Evolutionary conservation across 331 rosid species (phyloP).

Genomic region (Ulmus americana): DNA sequence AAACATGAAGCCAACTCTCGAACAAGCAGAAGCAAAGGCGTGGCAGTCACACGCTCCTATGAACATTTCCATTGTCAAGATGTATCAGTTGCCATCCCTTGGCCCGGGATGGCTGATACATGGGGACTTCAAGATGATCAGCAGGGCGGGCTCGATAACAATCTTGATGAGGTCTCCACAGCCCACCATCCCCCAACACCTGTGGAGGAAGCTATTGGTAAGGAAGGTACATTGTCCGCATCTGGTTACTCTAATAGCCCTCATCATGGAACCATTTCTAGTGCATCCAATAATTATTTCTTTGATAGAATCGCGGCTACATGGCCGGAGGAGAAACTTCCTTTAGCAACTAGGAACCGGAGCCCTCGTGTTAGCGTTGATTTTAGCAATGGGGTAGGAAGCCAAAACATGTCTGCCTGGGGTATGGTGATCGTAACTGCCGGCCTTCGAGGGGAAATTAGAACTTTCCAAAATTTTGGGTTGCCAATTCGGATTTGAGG

Average conservation of each 20-base stretch:
- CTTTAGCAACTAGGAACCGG: slow-evolving; percentile 47
- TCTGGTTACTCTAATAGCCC: slow-evolving; percentile 60
- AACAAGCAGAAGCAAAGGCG: slow-evolving; percentile 75
- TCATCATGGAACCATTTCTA: slow-evolving; percentile 70
- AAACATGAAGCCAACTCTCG: slow-evolving; percentile 87
- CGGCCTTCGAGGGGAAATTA: slow-evolving; percentile 80
- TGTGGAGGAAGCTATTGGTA: slow-evolving; percentile 53
- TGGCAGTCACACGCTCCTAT: slow-evolving; percentile 53
- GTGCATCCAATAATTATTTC: slow-evolving; percentile 78
- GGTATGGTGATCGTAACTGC: slow-evolving; percentile 96
- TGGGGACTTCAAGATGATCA: slow-evolving; percentile 60
- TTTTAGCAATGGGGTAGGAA: slow-evolving; percentile 39
- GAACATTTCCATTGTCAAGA: slow-evolving; percentile 94
- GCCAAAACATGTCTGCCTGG: slow-evolving; percentile 73
- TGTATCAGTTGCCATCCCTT: slow-evolving; percentile 79
- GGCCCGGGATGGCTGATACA: slow-evolving; percentile 78
- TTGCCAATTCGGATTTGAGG: slow-evolving; percentile 66
- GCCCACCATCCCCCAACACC: slow-evolving; percentile 96
- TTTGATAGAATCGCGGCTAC: slow-evolving; percentile 90
- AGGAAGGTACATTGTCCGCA: slow-evolving; percentile 44
- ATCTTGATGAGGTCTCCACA: slow-evolving; percentile 47
- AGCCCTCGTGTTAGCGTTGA: slow-evolving; percentile 77
- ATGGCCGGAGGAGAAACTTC: slow-evolving; percentile 89
- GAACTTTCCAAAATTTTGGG: slow-evolving; percentile 93
- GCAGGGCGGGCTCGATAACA: slow-evolving; percentile 45